Percentiles rank a stretch among this genome's conserved stretches.
phyloP scores from a whole-genome alignment of 768 basidiomycete species.

The Podaxis pistillaris region DNA sequence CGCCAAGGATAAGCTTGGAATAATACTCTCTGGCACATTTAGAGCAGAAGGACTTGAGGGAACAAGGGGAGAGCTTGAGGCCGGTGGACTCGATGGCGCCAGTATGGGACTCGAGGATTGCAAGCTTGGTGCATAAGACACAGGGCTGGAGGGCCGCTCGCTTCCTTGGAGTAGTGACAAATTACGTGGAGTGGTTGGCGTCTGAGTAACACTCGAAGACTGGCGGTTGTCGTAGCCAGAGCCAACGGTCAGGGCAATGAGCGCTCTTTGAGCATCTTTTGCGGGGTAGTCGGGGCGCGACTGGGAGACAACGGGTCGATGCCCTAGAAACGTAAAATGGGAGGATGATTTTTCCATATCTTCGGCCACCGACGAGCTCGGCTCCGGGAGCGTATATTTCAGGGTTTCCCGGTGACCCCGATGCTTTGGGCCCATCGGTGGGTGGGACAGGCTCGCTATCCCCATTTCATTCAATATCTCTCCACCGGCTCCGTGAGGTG shows the following conservation, averaged over 20 bases:
- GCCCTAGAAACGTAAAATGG: neutral
- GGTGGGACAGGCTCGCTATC: neutral
- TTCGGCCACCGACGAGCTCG: neutral
- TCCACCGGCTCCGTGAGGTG: neutral
- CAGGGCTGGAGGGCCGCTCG: neutral
- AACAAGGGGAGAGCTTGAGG: slow-evolving; percentile 1
- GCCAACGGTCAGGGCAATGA: neutral
- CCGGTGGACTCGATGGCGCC: slow-evolving; percentile 5
- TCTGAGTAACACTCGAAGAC: neutral
- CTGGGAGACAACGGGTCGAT: neutral
- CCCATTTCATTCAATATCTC: neutral
- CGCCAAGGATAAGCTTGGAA: neutral
- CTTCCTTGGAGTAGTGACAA: neutral
- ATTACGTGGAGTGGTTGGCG: neutral
- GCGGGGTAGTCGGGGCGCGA: neutral
- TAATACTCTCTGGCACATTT: neutral
- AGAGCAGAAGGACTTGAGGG: neutral
- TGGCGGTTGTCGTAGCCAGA: neutral
- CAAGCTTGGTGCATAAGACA: neutral
- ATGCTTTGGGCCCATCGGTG: neutral
- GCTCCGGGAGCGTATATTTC: neutral
- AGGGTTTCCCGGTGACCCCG: neutral
- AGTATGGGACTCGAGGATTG: slow-evolving; percentile 3
- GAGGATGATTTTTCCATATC: neutral
- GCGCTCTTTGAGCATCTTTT: neutral